Conservation (phyloP, 768 basidiomycete genomes). For the Sutorius australiensis region DNA sequence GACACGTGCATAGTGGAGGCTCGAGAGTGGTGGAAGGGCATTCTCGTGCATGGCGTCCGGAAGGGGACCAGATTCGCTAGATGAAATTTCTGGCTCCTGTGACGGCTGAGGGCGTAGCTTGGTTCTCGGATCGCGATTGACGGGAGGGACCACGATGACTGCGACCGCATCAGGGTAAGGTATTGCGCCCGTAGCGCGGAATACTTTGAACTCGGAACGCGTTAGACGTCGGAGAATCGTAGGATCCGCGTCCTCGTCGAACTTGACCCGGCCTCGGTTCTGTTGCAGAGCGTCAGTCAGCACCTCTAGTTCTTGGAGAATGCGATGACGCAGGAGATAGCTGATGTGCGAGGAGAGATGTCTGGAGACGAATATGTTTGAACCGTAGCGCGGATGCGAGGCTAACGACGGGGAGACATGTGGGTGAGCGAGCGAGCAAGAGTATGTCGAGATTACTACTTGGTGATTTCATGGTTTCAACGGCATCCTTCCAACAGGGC, state of each 20-base stretch:
- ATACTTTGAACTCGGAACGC: slow-evolving; percentile 49
- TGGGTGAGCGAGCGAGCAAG: slow-evolving; percentile 6
- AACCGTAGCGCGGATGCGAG: slow-evolving; percentile 25
- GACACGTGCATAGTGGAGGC: slow-evolving; percentile 7
- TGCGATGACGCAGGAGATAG: slow-evolving; percentile 66
- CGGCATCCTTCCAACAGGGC: slow-evolving; percentile 54
- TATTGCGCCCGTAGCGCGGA: slow-evolving; percentile 45
- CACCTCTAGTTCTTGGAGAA: slow-evolving; percentile 71
- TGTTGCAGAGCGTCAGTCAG: slow-evolving; percentile 35
- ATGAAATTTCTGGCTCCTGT: slow-evolving; percentile 35
- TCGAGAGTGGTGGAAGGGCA: slow-evolving; percentile 28
- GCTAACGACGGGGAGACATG: slow-evolving; percentile 1
- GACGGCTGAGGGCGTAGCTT: slow-evolving; percentile 40
- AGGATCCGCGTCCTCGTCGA: slow-evolving; percentile 19
- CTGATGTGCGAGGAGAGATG: slow-evolving; percentile 53
- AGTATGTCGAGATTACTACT: slow-evolving; percentile 27
- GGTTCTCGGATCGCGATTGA: slow-evolving; percentile 50
- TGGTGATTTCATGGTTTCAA: slow-evolving; percentile 37
- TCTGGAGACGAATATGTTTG: slow-evolving; percentile 36
- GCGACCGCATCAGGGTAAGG: slow-evolving; percentile 57
- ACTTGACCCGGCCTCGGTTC: not conserved
- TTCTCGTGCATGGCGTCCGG: slow-evolving; percentile 7
- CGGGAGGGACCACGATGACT: slow-evolving; percentile 65
- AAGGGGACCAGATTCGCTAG: slow-evolving; percentile 4
- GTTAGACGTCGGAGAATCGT: slow-evolving; percentile 62